phyloP scores from a whole-genome alignment of 345 rosid genomes.

The Hibiscus syriacus region DNA sequence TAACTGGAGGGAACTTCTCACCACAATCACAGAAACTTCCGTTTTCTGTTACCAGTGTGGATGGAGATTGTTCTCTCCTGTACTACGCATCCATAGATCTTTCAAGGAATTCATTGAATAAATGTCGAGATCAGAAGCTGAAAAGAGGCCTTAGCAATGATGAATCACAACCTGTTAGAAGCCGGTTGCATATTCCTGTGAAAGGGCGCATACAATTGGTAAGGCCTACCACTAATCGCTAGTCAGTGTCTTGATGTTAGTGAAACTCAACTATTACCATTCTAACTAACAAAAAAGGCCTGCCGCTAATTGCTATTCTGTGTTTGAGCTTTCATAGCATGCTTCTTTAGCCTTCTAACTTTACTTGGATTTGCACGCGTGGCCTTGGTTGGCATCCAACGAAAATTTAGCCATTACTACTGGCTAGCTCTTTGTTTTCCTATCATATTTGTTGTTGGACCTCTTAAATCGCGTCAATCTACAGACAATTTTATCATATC shows the following conservation, averaged over 20 bases:
- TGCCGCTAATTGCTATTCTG: neutral
- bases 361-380: neutral
- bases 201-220: constrained; percentile 97
- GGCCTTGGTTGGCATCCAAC: neutral
- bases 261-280: neutral
- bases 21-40: constrained; percentile 90
- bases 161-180: constrained; percentile 59
- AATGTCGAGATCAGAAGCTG: constrained; percentile 44
- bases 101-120: constrained; percentile 46
- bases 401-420: neutral
- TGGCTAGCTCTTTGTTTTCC: neutral
- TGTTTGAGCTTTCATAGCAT: neutral
- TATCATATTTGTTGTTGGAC: neutral
- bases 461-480: neutral
- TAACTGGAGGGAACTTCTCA: constrained; percentile 83
- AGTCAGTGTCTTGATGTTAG: neutral
- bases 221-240: constrained; percentile 23
- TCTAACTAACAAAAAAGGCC: neutral
- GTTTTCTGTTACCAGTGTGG: constrained; percentile 79
- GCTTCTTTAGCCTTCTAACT: neutral
- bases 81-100: constrained; percentile 86
- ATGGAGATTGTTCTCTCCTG: constrained; percentile 72
- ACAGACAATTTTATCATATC: neutral
- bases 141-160: constrained; percentile 38
- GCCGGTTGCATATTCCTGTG: constrained; percentile 67